Evolutionary conservation across 164 flowering plant genomes (phyloP).

Genomic region (Paratinospora sagittata): DNA sequence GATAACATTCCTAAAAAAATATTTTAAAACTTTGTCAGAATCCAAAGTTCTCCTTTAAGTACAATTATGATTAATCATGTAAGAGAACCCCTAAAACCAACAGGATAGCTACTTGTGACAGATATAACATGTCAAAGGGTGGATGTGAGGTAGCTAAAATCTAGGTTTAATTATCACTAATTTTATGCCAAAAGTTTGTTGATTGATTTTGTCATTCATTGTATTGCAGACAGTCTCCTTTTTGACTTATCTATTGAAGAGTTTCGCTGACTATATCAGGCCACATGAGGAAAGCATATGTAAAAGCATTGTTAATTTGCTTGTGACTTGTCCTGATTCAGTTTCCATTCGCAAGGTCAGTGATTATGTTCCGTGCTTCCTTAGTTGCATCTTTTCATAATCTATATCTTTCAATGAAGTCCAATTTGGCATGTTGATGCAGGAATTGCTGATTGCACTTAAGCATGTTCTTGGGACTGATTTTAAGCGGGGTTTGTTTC

Average conservation of each 20-base stretch:
- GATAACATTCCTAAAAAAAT: background rate
- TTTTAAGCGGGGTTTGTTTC: slow-evolving; percentile 92
- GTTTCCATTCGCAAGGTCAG: slow-evolving; percentile 85
- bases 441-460: slow-evolving; percentile 91
- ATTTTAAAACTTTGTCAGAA: background rate
- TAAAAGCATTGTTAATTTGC: slow-evolving; percentile 94
- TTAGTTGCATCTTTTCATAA: background rate
- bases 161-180: background rate
- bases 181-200: background rate
- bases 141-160: background rate
- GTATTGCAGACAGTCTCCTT: slow-evolving; percentile 90
- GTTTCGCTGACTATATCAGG: slow-evolving; percentile 86
- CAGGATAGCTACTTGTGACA: background rate
- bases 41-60: background rate
- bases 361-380: background rate
- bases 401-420: background rate
- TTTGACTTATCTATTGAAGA: slow-evolving; percentile 87
- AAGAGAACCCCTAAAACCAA: background rate
- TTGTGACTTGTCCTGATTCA: slow-evolving; percentile 95
- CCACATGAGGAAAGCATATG: slow-evolving; percentile 99
- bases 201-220: background rate
- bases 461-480: slow-evolving; percentile 97
- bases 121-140: background rate
- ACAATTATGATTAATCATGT: no score
- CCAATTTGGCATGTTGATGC: slow-evolving; percentile 16